Evolutionary conservation across 1,139 yeast genomes (phyloP), one percentile per base, ranked within the genome.

Genomic region (Geotrichum europaeum): DNA sequence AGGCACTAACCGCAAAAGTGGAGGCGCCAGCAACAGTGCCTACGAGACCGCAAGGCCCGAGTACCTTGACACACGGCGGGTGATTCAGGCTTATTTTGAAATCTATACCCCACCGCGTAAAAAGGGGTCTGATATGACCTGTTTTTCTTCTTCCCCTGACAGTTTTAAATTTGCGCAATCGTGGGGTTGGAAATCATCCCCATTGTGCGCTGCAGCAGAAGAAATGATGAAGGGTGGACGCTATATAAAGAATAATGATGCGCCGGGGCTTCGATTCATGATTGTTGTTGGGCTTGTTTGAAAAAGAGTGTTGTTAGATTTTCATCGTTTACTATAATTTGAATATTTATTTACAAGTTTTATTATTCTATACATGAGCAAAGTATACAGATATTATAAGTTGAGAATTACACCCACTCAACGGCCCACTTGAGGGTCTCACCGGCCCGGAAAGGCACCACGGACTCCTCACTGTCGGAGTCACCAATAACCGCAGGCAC

Each of bases 361-460:
- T 40, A 15, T 40, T 40, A 1, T 18, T 47, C 20, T 49, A 32
- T 28, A 5, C 7, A 15, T 15, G 15, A 24, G 3, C 18, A 25
- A 32, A 15, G 12, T 36, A 49, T 43, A 32, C 12, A 54, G 22
- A 30, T 28, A 40, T 40, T 15, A 40, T 22, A 40, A n/a, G 47
- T n/a, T 40, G 20, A 40, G 20, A 40, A 20, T 40, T 56, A 53
- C 7, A 51, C 56, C 97, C 97, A 92, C 73, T 86, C 87, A 13
- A 84, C 82, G n/a, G 83, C 73, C 91, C 96, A 94, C 47, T 79
- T 71, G 57, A 94, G 78, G 61, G 78, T 81, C 60, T 87, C 85
- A 24, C 96, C 97, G 13, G 97, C 92, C 69, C 80, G 81, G 78
- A 94, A 94, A n/a, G 98, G 98, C 25, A 90, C 94, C 52, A 94